Percentiles rank a stretch among this genome's conserved stretches.
phyloP scores from a whole-genome alignment of 331 rosid species.

The Acacia pycnantha region DNA sequence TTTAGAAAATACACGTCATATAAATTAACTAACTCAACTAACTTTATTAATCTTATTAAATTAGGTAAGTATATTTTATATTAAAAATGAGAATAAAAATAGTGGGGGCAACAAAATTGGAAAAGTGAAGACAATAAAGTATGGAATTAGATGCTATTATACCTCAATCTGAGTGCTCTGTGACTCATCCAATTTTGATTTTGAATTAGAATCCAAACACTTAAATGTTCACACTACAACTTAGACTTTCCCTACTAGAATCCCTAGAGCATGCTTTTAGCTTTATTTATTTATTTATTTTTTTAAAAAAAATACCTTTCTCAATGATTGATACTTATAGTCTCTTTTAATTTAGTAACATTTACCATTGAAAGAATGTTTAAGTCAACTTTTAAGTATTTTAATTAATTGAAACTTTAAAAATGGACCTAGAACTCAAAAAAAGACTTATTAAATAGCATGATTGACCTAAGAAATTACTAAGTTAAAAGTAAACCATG shows the following conservation, averaged over 20 bases:
- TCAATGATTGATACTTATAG: neutral
- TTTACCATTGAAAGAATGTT: neutral
- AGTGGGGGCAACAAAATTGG: neutral
- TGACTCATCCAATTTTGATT: conserved; percentile 25
- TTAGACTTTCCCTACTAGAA: neutral
- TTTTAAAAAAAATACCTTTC: neutral
- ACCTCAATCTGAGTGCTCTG: neutral
- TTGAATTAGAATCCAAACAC: neutral
- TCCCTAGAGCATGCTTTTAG: neutral
- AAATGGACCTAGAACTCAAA: neutral
- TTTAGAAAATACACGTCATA: no score
- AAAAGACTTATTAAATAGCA: neutral
- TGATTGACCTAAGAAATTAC: neutral
- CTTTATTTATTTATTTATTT: no score
- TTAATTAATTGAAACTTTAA: neutral
- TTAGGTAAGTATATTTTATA: no score
- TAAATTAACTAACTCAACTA: no score
- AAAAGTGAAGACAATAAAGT: neutral
- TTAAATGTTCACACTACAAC: neutral
- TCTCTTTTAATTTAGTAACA: neutral
- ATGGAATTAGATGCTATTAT: neutral
- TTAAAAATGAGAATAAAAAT: neutral
- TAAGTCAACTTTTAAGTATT: neutral
- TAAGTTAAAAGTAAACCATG: neutral
- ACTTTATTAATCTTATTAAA: no score